phyloP scores from a whole-genome alignment of 2,329 filamentous ascomycete genomes.

The Epichloe coenophiala region DNA sequence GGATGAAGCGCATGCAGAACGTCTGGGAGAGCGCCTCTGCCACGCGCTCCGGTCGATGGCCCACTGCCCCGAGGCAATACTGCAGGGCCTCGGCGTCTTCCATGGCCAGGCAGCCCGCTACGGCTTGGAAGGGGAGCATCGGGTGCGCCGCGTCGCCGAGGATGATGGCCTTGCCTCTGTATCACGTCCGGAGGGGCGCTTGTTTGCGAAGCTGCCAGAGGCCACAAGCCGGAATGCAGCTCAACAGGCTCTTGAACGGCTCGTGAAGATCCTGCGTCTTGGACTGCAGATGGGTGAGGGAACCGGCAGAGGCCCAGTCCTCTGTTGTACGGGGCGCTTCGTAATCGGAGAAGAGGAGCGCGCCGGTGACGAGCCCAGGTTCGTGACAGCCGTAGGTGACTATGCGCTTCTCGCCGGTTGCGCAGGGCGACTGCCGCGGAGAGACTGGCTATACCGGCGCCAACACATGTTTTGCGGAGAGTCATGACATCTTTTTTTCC shows the following conservation, averaged over 20 bases:
- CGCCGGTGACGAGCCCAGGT: not conserved
- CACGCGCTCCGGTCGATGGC: not conserved
- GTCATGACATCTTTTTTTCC: not conserved
- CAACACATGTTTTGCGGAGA: not conserved
- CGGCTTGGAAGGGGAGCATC: not conserved
- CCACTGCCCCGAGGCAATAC: not conserved
- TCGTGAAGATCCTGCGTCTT: not conserved
- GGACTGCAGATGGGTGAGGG: not conserved
- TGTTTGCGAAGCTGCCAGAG: slow-evolving; percentile 1
- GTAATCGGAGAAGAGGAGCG: not conserved
- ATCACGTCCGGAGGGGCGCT: not conserved
- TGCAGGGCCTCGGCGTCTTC: slow-evolving; percentile 1
- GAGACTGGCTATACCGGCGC: not conserved
- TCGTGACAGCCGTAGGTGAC: not conserved
- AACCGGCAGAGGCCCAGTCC: not conserved
- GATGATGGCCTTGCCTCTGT: slow-evolving; percentile 1
- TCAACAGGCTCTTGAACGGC: not conserved
- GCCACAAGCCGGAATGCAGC: not conserved
- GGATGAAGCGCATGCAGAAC: not conserved
- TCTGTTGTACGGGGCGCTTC: not conserved
- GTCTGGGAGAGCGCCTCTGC: not conserved
- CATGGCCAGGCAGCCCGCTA: slow-evolving; percentile 1
- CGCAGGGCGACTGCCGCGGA: not conserved
- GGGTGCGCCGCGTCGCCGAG: slow-evolving; percentile 1
- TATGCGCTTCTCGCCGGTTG: not conserved